Evolutionary conservation across 139 green algal genomes (phyloP).

Genomic region (Astrephomene gubernaculifera): DNA sequence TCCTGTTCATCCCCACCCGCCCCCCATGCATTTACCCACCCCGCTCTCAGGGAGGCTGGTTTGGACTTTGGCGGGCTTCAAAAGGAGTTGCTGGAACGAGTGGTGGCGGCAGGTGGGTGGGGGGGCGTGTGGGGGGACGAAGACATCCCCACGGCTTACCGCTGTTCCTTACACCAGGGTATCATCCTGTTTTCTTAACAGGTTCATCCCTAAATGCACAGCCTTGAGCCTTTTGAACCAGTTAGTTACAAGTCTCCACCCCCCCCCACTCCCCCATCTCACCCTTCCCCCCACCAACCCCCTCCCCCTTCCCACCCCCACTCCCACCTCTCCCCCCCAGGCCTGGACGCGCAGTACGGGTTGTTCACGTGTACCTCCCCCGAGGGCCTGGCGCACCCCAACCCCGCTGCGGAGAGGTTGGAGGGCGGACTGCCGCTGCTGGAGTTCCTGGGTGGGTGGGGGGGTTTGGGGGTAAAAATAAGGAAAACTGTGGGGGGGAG

Average conservation of each 20-base stretch:
- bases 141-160: too few relatives aligned
- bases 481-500: too few relatives aligned
- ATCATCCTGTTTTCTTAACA: too few relatives aligned
- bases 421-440: slow-evolving; percentile 64
- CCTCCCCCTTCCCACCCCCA: not conserved
- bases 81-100: slow-evolving; percentile 88
- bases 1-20: not conserved
- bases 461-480: not conserved
- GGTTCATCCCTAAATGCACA: too few relatives aligned
- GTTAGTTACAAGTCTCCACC: too few relatives aligned
- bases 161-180: too few relatives aligned
- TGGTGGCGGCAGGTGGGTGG: slow-evolving; percentile 44
- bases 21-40: not conserved
- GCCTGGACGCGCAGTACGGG: slow-evolving; percentile 66
- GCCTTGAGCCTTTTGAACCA: too few relatives aligned
- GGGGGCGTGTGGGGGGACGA: too few relatives aligned
- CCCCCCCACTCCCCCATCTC: not conserved
- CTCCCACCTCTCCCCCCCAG: not conserved
- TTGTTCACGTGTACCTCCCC: slow-evolving; percentile 69
- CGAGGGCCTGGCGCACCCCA: slow-evolving; percentile 72
- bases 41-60: slow-evolving; percentile 73
- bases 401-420: slow-evolving; percentile 71
- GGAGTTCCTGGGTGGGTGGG: slow-evolving; percentile 76
- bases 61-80: slow-evolving; percentile 88
- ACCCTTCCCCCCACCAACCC: not conserved